Evolutionary conservation across 345 rosid genomes (phyloP).

Genomic region (Syzygium aqueum): DNA sequence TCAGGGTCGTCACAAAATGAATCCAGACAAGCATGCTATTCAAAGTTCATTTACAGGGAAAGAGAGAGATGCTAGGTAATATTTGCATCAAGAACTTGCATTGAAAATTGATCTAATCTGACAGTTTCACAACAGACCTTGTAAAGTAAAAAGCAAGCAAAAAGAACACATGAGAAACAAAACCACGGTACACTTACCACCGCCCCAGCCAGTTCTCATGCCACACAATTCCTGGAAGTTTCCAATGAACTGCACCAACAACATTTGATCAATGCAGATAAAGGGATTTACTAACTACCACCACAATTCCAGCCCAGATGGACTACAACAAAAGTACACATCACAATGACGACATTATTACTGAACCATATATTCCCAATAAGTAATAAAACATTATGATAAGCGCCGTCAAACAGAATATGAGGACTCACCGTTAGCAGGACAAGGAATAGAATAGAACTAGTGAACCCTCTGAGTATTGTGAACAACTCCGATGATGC

Average conservation of each 20-base stretch:
- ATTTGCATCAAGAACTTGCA: background rate
- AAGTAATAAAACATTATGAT: background rate
- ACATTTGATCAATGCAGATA: background rate
- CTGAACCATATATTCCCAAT: background rate
- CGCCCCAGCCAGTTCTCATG: slow-evolving; percentile 83
- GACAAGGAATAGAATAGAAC: slow-evolving; percentile 73
- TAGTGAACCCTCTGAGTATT: slow-evolving; percentile 77
- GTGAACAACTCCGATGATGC: slow-evolving; percentile 77
- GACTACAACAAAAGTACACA: background rate
- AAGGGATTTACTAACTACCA: background rate
- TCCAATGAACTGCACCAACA: slow-evolving; percentile 65
- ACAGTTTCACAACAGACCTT: background rate
- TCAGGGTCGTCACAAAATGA: background rate
- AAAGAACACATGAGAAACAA: background rate
- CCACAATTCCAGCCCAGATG: background rate
- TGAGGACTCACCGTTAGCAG: slow-evolving; percentile 46
- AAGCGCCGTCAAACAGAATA: background rate
- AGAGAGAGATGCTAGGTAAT: background rate
- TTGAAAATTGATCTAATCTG: background rate
- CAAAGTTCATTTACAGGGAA: background rate
- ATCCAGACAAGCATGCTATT: background rate
- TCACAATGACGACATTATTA: background rate
- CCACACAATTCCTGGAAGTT: slow-evolving; percentile 79
- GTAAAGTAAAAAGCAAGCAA: background rate
- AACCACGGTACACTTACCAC: slow-evolving; percentile 36